These are phyloP conservation scores for Aureobasidium sp. DNA, from an alignment of 2,329 filamentous ascomycete genomes.

Conservation along the genomic window DNA sequence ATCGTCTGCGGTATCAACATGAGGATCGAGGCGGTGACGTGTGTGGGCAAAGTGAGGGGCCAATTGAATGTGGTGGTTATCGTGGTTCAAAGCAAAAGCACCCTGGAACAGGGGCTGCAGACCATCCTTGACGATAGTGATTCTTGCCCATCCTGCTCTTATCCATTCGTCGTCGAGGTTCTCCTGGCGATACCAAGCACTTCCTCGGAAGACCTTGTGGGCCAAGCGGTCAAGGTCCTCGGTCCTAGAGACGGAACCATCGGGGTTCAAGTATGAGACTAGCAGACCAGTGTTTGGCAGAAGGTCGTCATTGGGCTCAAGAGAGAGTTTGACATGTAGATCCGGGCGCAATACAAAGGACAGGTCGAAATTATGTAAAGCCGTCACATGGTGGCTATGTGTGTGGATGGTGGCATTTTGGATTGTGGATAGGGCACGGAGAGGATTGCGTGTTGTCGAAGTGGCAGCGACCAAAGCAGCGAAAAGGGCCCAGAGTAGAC, in stretches of 20 bases:
- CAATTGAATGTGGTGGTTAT: constrained; percentile 82
- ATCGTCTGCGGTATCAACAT: constrained; percentile 43
- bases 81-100: constrained; percentile 70
- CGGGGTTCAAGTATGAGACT: constrained; percentile 62
- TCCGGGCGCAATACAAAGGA: constrained; percentile 63
- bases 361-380: constrained; percentile 76
- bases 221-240: constrained; percentile 64
- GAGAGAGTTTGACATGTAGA: constrained; percentile 66
- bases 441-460: constrained; percentile 67
- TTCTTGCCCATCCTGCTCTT: constrained; percentile 77
- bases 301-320: constrained; percentile 89
- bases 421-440: constrained; percentile 65
- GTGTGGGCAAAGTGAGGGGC: constrained; percentile 66
- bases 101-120: constrained; percentile 77
- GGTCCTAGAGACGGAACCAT: constrained; percentile 60
- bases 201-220: constrained; percentile 79
- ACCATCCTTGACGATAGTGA: constrained; percentile 72
- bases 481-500: constrained; percentile 16
- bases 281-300: constrained; percentile 63
- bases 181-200: constrained; percentile 58
- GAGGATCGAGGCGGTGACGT: constrained; percentile 64
- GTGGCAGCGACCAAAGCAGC: constrained; percentile 22
- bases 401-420: constrained; percentile 72
- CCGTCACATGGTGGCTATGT: constrained; percentile 69
- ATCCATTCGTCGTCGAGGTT: constrained; percentile 57